Percentiles rank a stretch among this genome's conserved stretches.
Conservation (phyloP, 2,329 filamentous ascomycete genomes). For the Pseudogymnoascus sp. region DNA sequence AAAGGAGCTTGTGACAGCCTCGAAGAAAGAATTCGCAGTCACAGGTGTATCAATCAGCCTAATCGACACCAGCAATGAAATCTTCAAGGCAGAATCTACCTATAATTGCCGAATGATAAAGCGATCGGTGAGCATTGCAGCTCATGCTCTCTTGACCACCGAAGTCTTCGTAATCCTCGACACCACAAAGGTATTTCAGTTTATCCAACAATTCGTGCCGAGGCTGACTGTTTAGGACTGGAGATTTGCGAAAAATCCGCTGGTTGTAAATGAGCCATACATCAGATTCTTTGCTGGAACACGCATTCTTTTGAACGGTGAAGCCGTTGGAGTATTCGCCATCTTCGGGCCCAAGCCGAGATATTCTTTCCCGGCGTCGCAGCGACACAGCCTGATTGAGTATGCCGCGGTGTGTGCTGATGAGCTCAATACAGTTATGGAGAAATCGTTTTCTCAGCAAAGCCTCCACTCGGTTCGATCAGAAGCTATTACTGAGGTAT, state of each 20-base stretch:
- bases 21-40: slow-evolving; percentile 23
- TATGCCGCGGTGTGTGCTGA: slow-evolving; percentile 12
- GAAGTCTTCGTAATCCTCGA: slow-evolving; percentile 29
- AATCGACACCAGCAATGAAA: slow-evolving; percentile 26
- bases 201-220: neutral
- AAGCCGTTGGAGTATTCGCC: slow-evolving; percentile 26
- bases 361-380: slow-evolving; percentile 19
- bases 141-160: slow-evolving; percentile 28
- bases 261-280: slow-evolving; percentile 21
- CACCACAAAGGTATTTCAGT: slow-evolving; percentile 24
- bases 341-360: slow-evolving; percentile 24
- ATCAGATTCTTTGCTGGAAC: slow-evolving; percentile 32
- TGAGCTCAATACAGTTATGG: neutral
- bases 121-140: slow-evolving; percentile 27
- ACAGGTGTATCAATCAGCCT: slow-evolving; percentile 27
- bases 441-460: neutral
- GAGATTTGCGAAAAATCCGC: slow-evolving; percentile 28
- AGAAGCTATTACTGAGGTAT: neutral
- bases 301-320: slow-evolving; percentile 27
- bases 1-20: slow-evolving; percentile 17
- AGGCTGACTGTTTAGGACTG: slow-evolving; percentile 25
- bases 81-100: slow-evolving; percentile 26
- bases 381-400: slow-evolving; percentile 24
- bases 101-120: slow-evolving; percentile 22
- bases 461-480: no score